phyloP scores from a whole-genome alignment of 176 grass and related monocot genomes.

The Elaeis guineensis region DNA sequence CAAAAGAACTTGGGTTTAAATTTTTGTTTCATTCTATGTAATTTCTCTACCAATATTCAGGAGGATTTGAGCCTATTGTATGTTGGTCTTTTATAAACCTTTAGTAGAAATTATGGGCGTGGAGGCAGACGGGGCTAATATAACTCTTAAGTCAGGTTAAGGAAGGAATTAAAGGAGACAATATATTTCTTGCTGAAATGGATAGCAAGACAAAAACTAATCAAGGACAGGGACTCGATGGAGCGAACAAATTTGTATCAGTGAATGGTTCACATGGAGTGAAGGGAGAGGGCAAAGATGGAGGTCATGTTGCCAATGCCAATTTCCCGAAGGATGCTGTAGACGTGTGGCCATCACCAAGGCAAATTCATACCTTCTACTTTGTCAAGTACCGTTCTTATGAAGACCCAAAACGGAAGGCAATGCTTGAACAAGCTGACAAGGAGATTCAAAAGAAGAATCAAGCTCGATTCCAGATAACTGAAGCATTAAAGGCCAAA shows the following conservation, averaged over 20 bases:
- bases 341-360: slow-evolving; percentile 76
- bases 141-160: slow-evolving; percentile 40
- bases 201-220: slow-evolving; percentile 56
- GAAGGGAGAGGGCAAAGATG: slow-evolving; percentile 22
- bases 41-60: too few relatives aligned
- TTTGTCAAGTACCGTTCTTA: slow-evolving; percentile 55
- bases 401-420: slow-evolving; percentile 78
- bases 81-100: too few relatives aligned
- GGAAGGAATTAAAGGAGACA: slow-evolving; percentile 41
- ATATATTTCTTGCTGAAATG: slow-evolving; percentile 45
- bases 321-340: slow-evolving; percentile 48
- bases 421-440: slow-evolving; percentile 69
- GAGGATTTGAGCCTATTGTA: too few relatives aligned
- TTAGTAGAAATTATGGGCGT: slow-evolving; percentile 50
- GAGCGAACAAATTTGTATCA: slow-evolving; percentile 38
- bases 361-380: slow-evolving; percentile 58
- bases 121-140: slow-evolving; percentile 59
- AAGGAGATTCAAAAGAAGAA: slow-evolving; percentile 83
- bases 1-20: too few relatives aligned
- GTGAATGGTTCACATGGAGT: slow-evolving; percentile 32
- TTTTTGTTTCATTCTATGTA: too few relatives aligned
- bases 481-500: slow-evolving; percentile 61
- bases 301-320: slow-evolving; percentile 30
- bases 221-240: slow-evolving; percentile 28
- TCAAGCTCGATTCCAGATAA: slow-evolving; percentile 38